phyloP scores from a whole-genome alignment of 2,329 filamentous ascomycete genomes.

The Aspergillus ochraceus region DNA sequence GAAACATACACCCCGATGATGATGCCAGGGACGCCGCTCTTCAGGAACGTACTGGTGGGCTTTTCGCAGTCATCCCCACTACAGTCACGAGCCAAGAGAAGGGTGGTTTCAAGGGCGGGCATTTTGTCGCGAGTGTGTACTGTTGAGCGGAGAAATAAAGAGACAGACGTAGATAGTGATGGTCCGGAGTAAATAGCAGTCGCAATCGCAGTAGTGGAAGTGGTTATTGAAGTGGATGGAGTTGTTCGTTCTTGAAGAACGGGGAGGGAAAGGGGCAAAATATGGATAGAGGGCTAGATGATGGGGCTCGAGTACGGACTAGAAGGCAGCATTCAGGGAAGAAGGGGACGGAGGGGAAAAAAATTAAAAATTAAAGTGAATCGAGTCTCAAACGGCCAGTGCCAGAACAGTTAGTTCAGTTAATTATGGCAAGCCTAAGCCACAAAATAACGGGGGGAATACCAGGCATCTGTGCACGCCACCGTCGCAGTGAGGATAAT shows the following conservation, averaged over 20 bases:
- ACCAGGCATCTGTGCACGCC: neutral
- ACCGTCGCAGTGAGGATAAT: neutral
- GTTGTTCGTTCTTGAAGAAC: neutral
- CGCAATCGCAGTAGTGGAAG: neutral
- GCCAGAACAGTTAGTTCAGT: neutral
- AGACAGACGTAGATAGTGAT: neutral
- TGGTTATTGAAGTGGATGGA: neutral
- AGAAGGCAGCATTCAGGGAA: neutral
- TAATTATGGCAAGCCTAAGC: neutral
- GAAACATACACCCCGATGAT: slow-evolving; percentile 16
- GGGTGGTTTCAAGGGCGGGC: neutral
- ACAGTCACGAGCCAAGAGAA: neutral
- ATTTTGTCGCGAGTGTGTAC: neutral
- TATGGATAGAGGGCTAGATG: neutral
- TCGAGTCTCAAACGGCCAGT: neutral
- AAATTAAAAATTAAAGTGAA: neutral
- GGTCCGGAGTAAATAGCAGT: neutral
- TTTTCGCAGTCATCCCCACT: slow-evolving; percentile 10
- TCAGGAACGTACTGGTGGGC: slow-evolving; percentile 18
- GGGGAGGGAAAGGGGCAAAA: neutral
- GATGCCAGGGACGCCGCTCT: slow-evolving; percentile 18
- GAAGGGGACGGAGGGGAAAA: neutral
- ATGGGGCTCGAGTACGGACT: neutral
- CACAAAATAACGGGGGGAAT: neutral
- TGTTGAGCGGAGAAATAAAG: neutral